Evolutionary conservation across 768 basidiomycete species (phyloP), one percentile per base, ranked within the genome.

Genomic region (Tricholomella constricta): DNA sequence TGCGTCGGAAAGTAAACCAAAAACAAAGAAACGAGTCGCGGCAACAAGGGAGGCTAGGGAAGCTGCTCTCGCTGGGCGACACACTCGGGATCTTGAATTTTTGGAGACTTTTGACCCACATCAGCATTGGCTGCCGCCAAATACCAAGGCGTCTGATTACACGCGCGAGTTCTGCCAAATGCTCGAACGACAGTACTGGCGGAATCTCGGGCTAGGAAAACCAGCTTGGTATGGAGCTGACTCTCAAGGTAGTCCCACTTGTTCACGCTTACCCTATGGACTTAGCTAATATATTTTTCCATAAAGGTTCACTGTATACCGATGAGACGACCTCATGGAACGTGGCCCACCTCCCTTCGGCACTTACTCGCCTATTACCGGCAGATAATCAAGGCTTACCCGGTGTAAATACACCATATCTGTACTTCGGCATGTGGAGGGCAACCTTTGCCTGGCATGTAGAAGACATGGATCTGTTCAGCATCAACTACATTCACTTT

Each of bases 401-500:
- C 1, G 97, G 97, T 8, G 97, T 99, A 43, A 98, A 98, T 65
- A 88, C 94, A 2, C 96, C 96, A 0, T 98, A 98, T 67, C 81
- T 98, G 2, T 98, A 98, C 70, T 98, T 95, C 67, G 97, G 97
- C 58, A 98, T 98, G 95, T 99, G 97, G 97, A 80, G 94, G 45
- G 96, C 96, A 20, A 94, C 94, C 0, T 98, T 98, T 70, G 92
- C 94, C 0, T 99, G 97, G 96, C 97, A 99, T 62, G 97, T 99
- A 43, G 97, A 99, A 70, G 97, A 99, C 69, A 97, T 98, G 91
- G 97, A 99, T 65, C 79, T 99, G 1, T 98, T 96, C 72, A 95
- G 93, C 51, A 98, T 99, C 74, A 99, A 99, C 66, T 98, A 94
- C 67, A 92, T 99, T 50, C 97, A 99, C 69, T 98, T 98, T 61